A percentile compares a stretch with the other conserved stretches of the same genome.
Evolutionary conservation across 129 eudicot species (phyloP).

Genomic region (Pseudognaphalium luteoalbum): DNA sequence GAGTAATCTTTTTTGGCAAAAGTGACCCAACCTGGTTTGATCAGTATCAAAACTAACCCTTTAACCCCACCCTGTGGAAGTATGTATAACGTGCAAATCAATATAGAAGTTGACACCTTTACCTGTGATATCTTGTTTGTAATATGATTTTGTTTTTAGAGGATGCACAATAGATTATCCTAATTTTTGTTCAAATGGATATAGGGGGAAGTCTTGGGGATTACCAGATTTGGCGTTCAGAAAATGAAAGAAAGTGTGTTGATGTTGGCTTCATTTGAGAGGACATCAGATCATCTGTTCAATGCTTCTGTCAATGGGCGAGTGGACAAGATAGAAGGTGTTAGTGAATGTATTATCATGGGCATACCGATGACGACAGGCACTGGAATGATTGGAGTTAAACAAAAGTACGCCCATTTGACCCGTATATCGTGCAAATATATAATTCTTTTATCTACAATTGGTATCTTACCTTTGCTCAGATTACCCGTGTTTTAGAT

Average conservation of each 20-base stretch:
- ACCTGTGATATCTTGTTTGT: neutral
- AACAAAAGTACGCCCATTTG: constrained; percentile 28
- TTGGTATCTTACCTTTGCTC: neutral
- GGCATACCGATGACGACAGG: constrained; percentile 89
- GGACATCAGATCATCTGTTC: constrained; percentile 86
- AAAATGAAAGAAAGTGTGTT: constrained; percentile 90
- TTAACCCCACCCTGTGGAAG: too few relatives aligned
- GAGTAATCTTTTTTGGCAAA: too few relatives aligned
- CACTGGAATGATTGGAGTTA: constrained; percentile 80
- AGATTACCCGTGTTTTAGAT: neutral
- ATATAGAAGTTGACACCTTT: neutral
- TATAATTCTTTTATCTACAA: neutral
- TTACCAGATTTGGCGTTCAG: constrained; percentile 79
- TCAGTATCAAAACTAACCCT: too few relatives aligned
- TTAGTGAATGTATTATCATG: constrained; percentile 94
- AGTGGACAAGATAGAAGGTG: constrained; percentile 92
- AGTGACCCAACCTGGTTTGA: too few relatives aligned
- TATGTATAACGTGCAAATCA: neutral
- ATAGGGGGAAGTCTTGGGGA: constrained; percentile 85
- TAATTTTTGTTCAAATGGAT: neutral
- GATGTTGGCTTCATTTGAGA: constrained; percentile 96
- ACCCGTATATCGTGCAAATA: neutral
- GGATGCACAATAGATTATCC: neutral
- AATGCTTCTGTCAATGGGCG: constrained; percentile 84
- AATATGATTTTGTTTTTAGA: neutral